phyloP scores from a whole-genome alignment of 768 basidiomycete genomes.

The Naematelia encephala region DNA sequence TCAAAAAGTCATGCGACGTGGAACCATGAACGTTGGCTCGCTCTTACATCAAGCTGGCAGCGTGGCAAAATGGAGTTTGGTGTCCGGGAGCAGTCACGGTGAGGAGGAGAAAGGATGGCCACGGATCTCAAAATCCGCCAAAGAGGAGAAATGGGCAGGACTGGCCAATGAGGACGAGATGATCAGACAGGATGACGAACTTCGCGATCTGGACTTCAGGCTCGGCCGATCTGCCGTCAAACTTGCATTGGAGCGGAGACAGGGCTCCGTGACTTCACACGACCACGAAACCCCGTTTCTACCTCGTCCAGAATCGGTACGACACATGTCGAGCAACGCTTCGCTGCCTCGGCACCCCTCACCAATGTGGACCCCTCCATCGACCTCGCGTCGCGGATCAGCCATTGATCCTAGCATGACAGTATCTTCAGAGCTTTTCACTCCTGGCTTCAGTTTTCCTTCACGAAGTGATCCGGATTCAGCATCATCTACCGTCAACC shows the following conservation, averaged over 20 bases:
- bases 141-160: neutral
- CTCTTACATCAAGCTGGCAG: conserved; percentile 22
- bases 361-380: neutral
- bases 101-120: conserved; percentile 3
- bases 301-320: neutral
- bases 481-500: neutral
- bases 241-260: conserved; percentile 25
- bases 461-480: conserved; percentile 16
- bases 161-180: conserved; percentile 10
- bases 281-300: neutral
- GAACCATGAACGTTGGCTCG: conserved; percentile 24
- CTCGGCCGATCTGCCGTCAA: conserved; percentile 27
- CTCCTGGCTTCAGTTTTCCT: conserved; percentile 35
- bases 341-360: conserved; percentile 1
- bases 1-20: conserved; percentile 18
- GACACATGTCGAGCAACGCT: conserved; percentile 9
- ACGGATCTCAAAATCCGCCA: neutral
- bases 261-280: neutral
- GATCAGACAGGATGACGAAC: conserved; percentile 24
- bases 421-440: conserved; percentile 22
- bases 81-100: conserved; percentile 11
- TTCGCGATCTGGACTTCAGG: conserved; percentile 40
- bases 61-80: conserved; percentile 36
- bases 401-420: neutral
- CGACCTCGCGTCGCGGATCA: conserved; percentile 13